Conservation (phyloP, 768 basidiomycete species). For the Gymnopilus dilepis region DNA sequence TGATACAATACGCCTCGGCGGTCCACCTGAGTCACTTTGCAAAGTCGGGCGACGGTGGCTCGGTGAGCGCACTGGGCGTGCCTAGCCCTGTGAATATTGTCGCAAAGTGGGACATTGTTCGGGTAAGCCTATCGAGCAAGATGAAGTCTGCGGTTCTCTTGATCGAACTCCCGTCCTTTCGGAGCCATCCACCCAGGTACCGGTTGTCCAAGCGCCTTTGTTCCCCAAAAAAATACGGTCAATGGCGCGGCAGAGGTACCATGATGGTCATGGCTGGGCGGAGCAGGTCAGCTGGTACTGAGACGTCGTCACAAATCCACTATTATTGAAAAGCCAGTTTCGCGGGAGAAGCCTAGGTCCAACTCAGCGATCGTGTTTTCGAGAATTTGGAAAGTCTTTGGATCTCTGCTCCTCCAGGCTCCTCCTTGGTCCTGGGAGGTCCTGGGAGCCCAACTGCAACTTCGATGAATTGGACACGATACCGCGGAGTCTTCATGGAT, state of each 20-base stretch:
- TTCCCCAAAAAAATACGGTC: neutral
- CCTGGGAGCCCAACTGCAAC: neutral
- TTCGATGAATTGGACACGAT: conserved; percentile 4
- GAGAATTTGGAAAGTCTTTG: neutral
- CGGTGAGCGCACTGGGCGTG: neutral
- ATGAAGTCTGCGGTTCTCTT: neutral
- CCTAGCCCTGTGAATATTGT: neutral
- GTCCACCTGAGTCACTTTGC: neutral
- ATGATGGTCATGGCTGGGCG: neutral
- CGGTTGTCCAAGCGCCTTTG: neutral
- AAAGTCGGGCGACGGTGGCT: neutral
- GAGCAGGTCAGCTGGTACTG: conserved; percentile 6
- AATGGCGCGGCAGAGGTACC: conserved; percentile 4
- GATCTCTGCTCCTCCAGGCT: conserved; percentile 6
- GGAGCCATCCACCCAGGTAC: conserved; percentile 5
- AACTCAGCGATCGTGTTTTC: conserved; percentile 1
- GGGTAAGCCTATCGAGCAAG: neutral
- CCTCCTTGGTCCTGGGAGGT: conserved; percentile 9
- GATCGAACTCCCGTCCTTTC: conserved; percentile 6
- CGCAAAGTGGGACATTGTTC: neutral
- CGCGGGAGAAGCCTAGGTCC: conserved; percentile 22
- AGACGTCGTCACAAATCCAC: neutral
- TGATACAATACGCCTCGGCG: neutral
- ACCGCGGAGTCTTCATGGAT: conserved; percentile 17
- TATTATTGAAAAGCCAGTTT: conserved; percentile 16